A percentile compares a stretch with the other conserved stretches of the same genome.
Evolutionary conservation across 2,329 filamentous ascomycete genomes (phyloP).

Genomic region (Achaetomium macrosporum): DNA sequence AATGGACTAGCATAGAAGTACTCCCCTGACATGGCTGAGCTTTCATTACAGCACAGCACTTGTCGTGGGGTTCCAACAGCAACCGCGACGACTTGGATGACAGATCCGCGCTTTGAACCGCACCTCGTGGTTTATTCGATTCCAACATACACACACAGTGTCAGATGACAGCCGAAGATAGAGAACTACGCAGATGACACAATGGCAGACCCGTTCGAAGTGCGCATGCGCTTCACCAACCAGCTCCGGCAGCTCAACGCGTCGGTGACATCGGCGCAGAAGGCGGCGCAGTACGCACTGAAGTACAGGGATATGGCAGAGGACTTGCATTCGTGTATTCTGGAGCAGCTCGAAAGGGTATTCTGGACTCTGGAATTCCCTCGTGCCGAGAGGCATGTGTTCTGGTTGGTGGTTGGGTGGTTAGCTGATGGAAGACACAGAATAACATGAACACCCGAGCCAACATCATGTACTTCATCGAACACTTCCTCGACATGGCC

Average conservation of each 20-base stretch:
- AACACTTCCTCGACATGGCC: constrained; percentile 85
- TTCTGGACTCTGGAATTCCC: no score
- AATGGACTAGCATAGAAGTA: not conserved
- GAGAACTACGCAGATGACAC: constrained; percentile 10
- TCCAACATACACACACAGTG: no score
- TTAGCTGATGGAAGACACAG: constrained; percentile 34
- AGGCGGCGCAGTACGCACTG: constrained; percentile 90
- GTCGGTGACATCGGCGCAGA: constrained; percentile 80
- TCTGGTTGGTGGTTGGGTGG: not conserved
- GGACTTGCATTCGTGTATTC: constrained; percentile 92
- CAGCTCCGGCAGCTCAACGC: constrained; percentile 89
- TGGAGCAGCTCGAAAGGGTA: constrained; percentile 87
- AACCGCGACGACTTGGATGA: no score
- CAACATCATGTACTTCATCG: constrained; percentile 99
- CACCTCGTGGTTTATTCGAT: no score
- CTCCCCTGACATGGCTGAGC: not conserved
- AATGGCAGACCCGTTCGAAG: constrained; percentile 86
- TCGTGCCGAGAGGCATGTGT: constrained; percentile 24
- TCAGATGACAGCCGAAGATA: not conserved
- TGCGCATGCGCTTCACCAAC: constrained; percentile 91
- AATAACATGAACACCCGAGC: constrained; percentile 95
- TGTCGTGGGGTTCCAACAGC: not conserved
- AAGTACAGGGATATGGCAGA: constrained; percentile 94
- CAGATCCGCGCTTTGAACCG: no score
- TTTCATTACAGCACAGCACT: not conserved